Percentiles rank a stretch among this genome's conserved stretches.
These are phyloP conservation scores for Solanum neorickii DNA, from an alignment of 257 asterid species.

Conservation along the genomic window DNA sequence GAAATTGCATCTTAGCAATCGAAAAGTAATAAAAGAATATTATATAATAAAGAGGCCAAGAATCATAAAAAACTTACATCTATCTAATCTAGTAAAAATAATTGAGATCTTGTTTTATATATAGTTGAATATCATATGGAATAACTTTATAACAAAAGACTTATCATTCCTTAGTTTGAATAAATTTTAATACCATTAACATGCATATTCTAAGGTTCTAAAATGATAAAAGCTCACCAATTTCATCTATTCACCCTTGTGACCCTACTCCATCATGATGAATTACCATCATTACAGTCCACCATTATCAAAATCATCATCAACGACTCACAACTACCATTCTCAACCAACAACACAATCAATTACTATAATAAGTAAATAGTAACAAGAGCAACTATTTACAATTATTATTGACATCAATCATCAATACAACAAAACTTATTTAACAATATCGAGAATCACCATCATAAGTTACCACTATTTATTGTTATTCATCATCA, in stretches of 20 bases:
- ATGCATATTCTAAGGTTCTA: not conserved
- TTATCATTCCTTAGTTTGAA: no score
- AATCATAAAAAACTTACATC: no score
- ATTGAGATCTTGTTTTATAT: no score
- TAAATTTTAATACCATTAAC: no score
- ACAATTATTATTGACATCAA: not conserved
- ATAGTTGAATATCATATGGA: not conserved
- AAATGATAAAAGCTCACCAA: not conserved
- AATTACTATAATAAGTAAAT: not conserved
- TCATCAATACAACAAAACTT: not conserved
- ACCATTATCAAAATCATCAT: not conserved
- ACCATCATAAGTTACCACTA: not conserved
- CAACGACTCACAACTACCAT: not conserved
- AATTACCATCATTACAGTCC: not conserved
- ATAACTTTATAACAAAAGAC: no score
- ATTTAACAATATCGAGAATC: not conserved
- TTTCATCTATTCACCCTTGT: not conserved
- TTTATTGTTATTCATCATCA: not conserved
- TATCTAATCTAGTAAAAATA: no score
- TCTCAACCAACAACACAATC: not conserved
- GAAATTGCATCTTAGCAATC: no score
- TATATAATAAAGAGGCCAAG: no score
- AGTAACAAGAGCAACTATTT: not conserved
- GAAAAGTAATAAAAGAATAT: no score
- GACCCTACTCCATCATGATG: not conserved